A percentile compares a stretch with the other conserved stretches of the same genome.
Conservation (phyloP, 2,329 filamentous ascomycete genomes). For the Phialocephala subalpina region DNA sequence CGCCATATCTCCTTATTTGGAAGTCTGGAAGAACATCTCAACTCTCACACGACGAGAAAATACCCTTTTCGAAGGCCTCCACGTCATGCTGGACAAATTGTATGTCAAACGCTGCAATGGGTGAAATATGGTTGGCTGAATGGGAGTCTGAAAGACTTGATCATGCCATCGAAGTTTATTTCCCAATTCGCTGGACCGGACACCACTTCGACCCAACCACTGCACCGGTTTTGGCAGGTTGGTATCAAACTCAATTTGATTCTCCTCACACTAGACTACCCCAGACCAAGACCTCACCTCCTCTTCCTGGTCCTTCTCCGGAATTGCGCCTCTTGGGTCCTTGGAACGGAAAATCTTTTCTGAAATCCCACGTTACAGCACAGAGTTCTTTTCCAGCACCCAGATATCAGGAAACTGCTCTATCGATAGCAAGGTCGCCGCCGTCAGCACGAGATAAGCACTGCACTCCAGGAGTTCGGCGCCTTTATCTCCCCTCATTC, state of each 20-base stretch:
- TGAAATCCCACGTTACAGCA: not conserved
- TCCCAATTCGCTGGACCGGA: not conserved
- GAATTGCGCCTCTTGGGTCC: not conserved
- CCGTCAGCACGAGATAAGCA: not conserved
- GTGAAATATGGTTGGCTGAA: not conserved
- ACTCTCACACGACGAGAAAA: constrained; percentile 5
- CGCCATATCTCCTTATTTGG: not conserved
- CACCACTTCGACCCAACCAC: constrained; percentile 2
- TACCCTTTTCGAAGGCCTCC: not conserved
- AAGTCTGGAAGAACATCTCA: no score
- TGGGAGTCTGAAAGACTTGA: not conserved
- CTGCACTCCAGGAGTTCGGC: not conserved
- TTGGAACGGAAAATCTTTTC: not conserved
- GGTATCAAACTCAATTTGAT: not conserved
- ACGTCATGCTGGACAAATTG: not conserved
- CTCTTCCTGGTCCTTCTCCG: not conserved
- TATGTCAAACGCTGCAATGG: not conserved
- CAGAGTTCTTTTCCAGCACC: no score
- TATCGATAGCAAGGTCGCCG: not conserved
- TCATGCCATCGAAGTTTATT: no score
- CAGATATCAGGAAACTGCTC: not conserved
- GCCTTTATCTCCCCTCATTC: not conserved
- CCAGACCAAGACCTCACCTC: no score
- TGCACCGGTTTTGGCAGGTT: not conserved
- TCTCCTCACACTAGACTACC: not conserved